Conservation (phyloP, 345 rosid species). For the Diplotaxis tenuifolia region DNA sequence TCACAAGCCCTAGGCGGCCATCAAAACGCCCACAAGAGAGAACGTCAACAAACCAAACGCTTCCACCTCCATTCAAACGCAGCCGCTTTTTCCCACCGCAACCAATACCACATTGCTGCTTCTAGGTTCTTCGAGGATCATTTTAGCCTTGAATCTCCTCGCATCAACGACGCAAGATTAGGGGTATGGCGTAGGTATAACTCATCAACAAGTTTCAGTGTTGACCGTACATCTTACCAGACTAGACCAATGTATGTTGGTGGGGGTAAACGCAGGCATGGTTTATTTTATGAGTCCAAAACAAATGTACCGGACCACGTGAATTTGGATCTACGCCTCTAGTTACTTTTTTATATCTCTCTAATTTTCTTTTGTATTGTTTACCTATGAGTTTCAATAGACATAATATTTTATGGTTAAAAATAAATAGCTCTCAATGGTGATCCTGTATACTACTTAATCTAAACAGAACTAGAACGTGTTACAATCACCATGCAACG, state of each 20-base stretch:
- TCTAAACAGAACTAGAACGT: neutral
- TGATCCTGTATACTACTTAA: neutral
- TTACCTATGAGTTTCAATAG: conserved; percentile 1
- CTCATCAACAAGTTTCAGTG: conserved; percentile 12
- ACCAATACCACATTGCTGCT: conserved; percentile 11
- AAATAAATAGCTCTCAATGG: conserved; percentile 1
- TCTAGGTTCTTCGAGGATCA: conserved; percentile 15
- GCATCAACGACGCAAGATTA: conserved; percentile 22
- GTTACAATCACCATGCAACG: neutral
- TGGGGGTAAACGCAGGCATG: conserved; percentile 13
- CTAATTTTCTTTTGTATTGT: neutral
- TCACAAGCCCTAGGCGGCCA: conserved; percentile 62
- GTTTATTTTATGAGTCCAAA: conserved; percentile 21
- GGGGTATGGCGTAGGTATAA: conserved; percentile 29
- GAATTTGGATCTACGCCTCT: conserved; percentile 42
- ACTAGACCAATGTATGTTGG: conserved; percentile 12
- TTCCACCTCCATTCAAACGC: conserved; percentile 38
- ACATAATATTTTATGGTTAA: conserved; percentile 4
- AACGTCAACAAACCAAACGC: conserved; percentile 49
- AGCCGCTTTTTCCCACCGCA: conserved; percentile 22
- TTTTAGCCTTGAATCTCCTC: conserved; percentile 12
- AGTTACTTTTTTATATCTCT: neutral
- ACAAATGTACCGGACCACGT: conserved; percentile 31
- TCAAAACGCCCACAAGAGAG: conserved; percentile 57
- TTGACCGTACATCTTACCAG: conserved; percentile 16